Evolutionary conservation across 176 grass and related monocot genomes (phyloP), one percentile per base, ranked within the genome.

Genomic region (Aechmea fasciata): DNA sequence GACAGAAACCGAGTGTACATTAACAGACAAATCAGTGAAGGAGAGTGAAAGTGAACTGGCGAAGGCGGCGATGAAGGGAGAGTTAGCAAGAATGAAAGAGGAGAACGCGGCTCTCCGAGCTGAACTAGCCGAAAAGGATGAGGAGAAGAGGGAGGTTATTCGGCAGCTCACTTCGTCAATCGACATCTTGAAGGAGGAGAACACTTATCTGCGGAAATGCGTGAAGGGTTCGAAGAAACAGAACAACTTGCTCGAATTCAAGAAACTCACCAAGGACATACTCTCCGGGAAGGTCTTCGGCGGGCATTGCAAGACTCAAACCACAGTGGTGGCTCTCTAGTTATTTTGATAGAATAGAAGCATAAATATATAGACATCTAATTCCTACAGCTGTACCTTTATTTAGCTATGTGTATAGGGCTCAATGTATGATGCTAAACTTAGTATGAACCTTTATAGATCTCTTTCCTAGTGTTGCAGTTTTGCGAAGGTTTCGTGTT

Each of bases 121-220:
- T 11, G 87, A 92, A 75, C 64, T 93, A 33, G 78, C 79, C 5
- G 61, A 9, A 3, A 96, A 96, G 79, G 81, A 93, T 13, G 89
- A 99, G 77, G 89, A 99, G 74, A 99, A 99, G 77, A 85, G 94
- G 84, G 94, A 99, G 82, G 89, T 84, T 1, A 99, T 99, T 78
- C 85, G 94, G 72, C 94, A 99, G 51, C 84, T 93, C 11, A 73
- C 84, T 10, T 74, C 83, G 20, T 81, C 86, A 15, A 77, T 90
- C n/a, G 72, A 84, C 71, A 76, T 93, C 50, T 64, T 92, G 54
- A 77, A 83, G 73, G 77, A 87, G 66, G 87, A 93, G 80, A 93
- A 93, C 25, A 63, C 19, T 2, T 71, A 69, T 20, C 54, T 99
- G 77, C 77, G 84, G 7, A 87, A 79, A 33, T 52, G 24, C 63